Evolutionary conservation across 441 rosid genomes (phyloP).

Genomic region (Sinapis alba): DNA sequence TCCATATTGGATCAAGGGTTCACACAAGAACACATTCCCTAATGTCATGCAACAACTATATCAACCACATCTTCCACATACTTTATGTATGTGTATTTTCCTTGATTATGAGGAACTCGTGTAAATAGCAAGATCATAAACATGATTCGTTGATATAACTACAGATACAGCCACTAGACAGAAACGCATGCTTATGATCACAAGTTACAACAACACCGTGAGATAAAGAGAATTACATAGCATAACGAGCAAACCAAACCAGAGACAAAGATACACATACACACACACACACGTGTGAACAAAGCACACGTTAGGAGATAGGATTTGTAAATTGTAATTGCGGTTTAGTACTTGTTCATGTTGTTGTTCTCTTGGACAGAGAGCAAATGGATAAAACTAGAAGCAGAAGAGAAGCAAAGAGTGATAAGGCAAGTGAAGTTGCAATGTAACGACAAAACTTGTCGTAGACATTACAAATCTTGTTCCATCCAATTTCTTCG

Average conservation of each 20-base stretch:
- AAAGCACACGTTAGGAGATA: neutral
- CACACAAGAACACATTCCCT: neutral
- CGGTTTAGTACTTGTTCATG: neutral
- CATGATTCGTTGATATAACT: neutral
- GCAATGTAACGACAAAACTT: conserved; percentile 67
- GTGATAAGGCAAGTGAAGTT: conserved; percentile 48
- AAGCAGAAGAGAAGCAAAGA: conserved; percentile 64
- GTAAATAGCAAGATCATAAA: neutral
- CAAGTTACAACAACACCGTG: neutral
- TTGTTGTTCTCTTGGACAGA: conserved; percentile 41
- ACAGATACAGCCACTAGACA: neutral
- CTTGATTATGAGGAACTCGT: neutral
- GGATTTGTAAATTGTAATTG: neutral
- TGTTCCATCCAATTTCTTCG: conserved; percentile 48
- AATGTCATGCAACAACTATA: neutral
- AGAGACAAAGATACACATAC: neutral
- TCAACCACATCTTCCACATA: neutral
- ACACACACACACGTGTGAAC: neutral
- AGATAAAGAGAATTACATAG: neutral
- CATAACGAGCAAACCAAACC: neutral
- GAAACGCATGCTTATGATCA: neutral
- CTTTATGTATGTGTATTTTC: neutral
- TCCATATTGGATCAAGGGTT: neutral
- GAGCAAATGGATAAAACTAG: conserved; percentile 53
- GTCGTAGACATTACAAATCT: conserved; percentile 65